Conservation (phyloP, 495 filamentous ascomycete species). For the Baudoinia panamericana region DNA sequence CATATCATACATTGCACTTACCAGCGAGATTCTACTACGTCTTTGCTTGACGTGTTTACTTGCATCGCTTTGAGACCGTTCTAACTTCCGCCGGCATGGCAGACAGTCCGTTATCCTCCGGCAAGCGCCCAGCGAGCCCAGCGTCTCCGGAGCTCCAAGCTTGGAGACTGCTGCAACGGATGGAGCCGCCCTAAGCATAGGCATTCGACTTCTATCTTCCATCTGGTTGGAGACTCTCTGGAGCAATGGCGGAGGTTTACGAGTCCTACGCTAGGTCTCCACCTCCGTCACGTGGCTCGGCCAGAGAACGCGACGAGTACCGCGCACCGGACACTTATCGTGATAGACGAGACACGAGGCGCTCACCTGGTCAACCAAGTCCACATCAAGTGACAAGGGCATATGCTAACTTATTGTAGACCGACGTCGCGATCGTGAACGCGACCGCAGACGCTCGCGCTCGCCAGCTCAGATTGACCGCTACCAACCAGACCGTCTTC, state of each 20-base stretch:
- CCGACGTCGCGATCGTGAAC: slow-evolving; percentile 38
- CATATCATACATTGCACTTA: no score
- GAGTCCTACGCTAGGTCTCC: slow-evolving; percentile 9
- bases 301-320: slow-evolving; percentile 19
- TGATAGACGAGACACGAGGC: slow-evolving; percentile 10
- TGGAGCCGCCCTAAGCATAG: slow-evolving; percentile 4
- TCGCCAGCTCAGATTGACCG: slow-evolving; percentile 35
- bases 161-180: not conserved
- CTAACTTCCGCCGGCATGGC: slow-evolving; percentile 20
- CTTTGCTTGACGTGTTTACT: no score
- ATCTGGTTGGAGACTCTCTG: not conserved
- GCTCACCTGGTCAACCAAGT: slow-evolving; percentile 12
- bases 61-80: no score
- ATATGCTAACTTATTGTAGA: slow-evolving; percentile 48
- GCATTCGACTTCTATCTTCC: not conserved
- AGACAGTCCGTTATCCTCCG: slow-evolving; percentile 9
- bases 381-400: not conserved
- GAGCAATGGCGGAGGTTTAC: slow-evolving; percentile 3
- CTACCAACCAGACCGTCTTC: slow-evolving; percentile 32
- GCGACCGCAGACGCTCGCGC: slow-evolving; percentile 36
- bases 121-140: slow-evolving; percentile 1
- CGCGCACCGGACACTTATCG: slow-evolving; percentile 14
- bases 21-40: no score
- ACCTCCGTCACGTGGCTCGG: slow-evolving; percentile 4
- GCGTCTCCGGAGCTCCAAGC: not conserved